These are phyloP conservation scores for Rheum nobile DNA, from an alignment of 148 eudicot genomes.

Conservation along the genomic window DNA sequence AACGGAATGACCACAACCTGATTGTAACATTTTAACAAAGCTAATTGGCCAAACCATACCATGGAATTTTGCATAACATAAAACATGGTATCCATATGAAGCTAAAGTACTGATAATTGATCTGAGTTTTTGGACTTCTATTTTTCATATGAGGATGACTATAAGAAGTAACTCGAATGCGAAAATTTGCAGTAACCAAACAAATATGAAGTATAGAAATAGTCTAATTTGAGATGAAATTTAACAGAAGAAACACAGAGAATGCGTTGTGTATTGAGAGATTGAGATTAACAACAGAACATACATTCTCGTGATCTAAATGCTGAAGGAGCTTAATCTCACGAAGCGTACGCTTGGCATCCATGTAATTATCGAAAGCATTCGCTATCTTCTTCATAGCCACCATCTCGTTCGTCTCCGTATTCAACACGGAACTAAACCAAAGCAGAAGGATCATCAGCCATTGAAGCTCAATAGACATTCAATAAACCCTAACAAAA, in stretches of 20 bases:
- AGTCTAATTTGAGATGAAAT: no score
- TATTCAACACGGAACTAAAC: conserved; percentile 60
- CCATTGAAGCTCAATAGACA: not conserved
- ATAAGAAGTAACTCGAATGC: no score
- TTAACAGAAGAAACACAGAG: no score
- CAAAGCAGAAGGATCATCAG: not conserved
- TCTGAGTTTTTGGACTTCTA: not conserved
- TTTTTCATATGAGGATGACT: no score
- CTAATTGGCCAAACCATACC: no score
- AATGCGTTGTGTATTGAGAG: no score
- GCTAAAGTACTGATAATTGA: not conserved
- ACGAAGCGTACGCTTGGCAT: conserved; percentile 86
- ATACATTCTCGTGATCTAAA: conserved; percentile 83
- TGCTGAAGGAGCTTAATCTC: conserved; percentile 93
- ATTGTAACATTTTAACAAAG: no score
- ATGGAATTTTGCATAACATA: no score
- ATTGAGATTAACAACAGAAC: not conserved
- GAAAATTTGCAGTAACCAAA: no score
- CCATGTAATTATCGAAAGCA: conserved; percentile 90
- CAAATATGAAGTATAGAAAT: no score
- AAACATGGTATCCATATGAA: not conserved
- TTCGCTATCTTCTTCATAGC: conserved; percentile 92
- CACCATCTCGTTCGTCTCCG: conserved; percentile 81
- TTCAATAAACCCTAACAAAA: not conserved
- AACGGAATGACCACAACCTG: no score